These are phyloP conservation scores for Sugiyamaella novakii DNA, from an alignment of 1,139 yeast species.

Conservation along the genomic window DNA sequence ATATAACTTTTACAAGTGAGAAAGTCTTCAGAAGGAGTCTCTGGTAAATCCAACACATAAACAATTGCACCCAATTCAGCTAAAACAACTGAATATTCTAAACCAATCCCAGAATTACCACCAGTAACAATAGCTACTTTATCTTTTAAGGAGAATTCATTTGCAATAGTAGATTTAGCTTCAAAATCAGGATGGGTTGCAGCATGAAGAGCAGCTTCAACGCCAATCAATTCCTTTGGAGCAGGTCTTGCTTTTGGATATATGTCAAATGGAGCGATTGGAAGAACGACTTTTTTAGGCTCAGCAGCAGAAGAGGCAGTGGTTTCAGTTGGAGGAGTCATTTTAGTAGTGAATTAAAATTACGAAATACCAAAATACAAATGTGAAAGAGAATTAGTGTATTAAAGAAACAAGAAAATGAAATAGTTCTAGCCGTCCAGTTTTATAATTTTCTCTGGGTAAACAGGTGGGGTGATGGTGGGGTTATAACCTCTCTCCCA, in stretches of 20 bases:
- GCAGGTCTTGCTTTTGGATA: constrained; percentile 33
- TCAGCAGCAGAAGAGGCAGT: constrained; percentile 8
- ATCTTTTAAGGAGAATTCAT: constrained; percentile 45
- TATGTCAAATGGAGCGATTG: constrained; percentile 30
- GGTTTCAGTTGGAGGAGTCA: constrained; percentile 17
- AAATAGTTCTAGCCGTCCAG: no score
- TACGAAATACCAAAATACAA: background rate
- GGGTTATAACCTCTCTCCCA: background rate
- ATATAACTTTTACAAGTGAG: constrained; percentile 31
- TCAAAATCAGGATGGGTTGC: constrained; percentile 33
- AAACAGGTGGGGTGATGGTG: background rate
- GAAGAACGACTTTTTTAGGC: constrained; percentile 24
- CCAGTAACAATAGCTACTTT: constrained; percentile 47
- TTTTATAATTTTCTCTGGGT: no score
- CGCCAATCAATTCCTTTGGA: constrained; percentile 35
- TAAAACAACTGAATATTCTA: constrained; percentile 42
- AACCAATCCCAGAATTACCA: constrained; percentile 47
- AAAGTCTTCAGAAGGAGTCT: constrained; percentile 41
- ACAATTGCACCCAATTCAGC: constrained; percentile 49
- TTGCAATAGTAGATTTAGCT: constrained; percentile 31
- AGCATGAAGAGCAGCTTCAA: constrained; percentile 37
- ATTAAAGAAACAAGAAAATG: no score
- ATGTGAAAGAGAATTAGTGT: no score
- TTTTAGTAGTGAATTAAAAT: no score
- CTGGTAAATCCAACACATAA: constrained; percentile 40